These are phyloP conservation scores for Tetramitus jugosus DNA, from an alignment of 208 protist genomes.

Conservation along the genomic window DNA sequence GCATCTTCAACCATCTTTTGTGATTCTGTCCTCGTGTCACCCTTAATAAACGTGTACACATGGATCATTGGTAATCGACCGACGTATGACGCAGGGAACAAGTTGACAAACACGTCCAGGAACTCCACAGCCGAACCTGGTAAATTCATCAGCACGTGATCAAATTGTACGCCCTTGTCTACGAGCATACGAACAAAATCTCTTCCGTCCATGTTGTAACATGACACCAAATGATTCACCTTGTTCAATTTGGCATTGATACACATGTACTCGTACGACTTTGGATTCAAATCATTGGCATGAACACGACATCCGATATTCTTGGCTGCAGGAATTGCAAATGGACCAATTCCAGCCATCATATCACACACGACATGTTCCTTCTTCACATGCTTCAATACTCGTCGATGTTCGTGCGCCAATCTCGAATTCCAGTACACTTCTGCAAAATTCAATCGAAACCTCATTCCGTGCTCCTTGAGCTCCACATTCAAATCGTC, in stretches of 20 bases:
- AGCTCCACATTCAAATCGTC: slow-evolving; percentile 49
- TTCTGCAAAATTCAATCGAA: slow-evolving; percentile 85
- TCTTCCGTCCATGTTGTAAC: slow-evolving; percentile 84
- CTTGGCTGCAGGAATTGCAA: slow-evolving; percentile 84
- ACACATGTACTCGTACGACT: slow-evolving; percentile 69
- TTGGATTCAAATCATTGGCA: slow-evolving; percentile 95
- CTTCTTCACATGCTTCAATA: slow-evolving; percentile 60
- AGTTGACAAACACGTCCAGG: slow-evolving; percentile 1
- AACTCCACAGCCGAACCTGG: slow-evolving; percentile 89
- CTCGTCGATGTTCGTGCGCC: slow-evolving; percentile 77
- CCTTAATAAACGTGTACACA: slow-evolving; percentile 30
- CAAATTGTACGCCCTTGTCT: slow-evolving; percentile 39
- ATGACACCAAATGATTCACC: slow-evolving; percentile 47
- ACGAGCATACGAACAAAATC: slow-evolving; percentile 76
- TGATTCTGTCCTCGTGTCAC: not conserved
- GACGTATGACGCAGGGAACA: not conserved
- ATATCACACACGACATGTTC: slow-evolving; percentile 52
- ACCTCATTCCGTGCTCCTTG: slow-evolving; percentile 80
- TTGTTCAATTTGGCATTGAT: slow-evolving; percentile 79
- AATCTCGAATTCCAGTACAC: slow-evolving; percentile 97
- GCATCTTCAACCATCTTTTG: not conserved
- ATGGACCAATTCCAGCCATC: slow-evolving; percentile 75
- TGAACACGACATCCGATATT: slow-evolving; percentile 63
- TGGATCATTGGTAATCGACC: slow-evolving; percentile 35
- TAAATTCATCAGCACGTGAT: slow-evolving; percentile 85